phyloP scores from a whole-genome alignment of 2,329 filamentous ascomycete species.

The Niveomyces coronatus region DNA sequence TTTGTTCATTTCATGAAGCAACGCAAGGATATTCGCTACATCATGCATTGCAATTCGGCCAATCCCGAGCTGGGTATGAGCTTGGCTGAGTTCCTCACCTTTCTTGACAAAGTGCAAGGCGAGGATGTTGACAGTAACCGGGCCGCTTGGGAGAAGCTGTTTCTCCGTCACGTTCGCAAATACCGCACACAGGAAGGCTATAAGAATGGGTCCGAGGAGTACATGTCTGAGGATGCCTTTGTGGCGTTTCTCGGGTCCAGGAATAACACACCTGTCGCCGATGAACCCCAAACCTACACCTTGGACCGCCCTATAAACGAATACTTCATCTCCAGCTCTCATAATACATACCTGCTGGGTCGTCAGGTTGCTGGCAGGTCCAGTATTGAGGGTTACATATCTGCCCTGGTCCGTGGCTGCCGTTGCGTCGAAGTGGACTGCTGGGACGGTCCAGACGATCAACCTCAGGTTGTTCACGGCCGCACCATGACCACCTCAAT shows the following conservation, averaged over 20 bases:
- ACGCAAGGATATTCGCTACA: constrained; percentile 65
- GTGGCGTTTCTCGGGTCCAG: constrained; percentile 66
- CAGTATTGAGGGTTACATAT: constrained; percentile 91
- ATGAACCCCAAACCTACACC: constrained; percentile 47
- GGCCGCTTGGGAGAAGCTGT: constrained; percentile 59
- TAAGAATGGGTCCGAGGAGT: constrained; percentile 26
- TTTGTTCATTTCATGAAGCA: constrained; percentile 79
- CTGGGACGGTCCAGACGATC: constrained; percentile 85
- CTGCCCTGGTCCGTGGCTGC: constrained; percentile 76
- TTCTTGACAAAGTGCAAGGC: constrained; percentile 62
- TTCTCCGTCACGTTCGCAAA: constrained; percentile 57
- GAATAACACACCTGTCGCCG: constrained; percentile 57
- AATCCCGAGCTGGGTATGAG: constrained; percentile 57
- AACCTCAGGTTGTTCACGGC: constrained; percentile 85
- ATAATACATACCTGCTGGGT: constrained; percentile 93
- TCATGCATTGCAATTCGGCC: constrained; percentile 55
- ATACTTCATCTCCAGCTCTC: constrained; percentile 96
- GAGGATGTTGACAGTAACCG: constrained; percentile 62
- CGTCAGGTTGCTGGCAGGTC: constrained; percentile 83
- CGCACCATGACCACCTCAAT: constrained; percentile 82
- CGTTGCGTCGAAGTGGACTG: constrained; percentile 96
- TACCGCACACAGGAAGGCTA: constrained; percentile 40
- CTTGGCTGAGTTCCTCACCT: constrained; percentile 61
- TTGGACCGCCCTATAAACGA: constrained; percentile 85
- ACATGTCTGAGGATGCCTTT: constrained; percentile 72